Conservation (phyloP, 1,284 basidiomycete species). For the Afroboletus lepidellus region DNA sequence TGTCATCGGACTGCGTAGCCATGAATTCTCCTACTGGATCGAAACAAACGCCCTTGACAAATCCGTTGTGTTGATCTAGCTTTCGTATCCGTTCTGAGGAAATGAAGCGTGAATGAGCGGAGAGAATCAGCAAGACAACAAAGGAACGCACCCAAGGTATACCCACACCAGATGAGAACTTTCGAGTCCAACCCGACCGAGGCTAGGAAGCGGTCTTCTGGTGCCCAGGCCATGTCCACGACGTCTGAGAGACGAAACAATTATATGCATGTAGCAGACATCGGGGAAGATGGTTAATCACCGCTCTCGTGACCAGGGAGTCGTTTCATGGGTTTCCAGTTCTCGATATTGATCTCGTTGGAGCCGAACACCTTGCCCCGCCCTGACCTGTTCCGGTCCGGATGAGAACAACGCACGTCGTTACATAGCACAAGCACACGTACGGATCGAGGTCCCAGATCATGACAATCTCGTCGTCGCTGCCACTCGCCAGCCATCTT, state of each 20-base stretch:
- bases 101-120: slow-evolving; percentile 1
- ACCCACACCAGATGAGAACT: slow-evolving; percentile 92
- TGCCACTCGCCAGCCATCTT: slow-evolving; percentile 92
- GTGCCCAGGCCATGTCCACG: slow-evolving; percentile 93
- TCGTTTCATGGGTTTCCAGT: slow-evolving; percentile 92
- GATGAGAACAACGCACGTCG: background rate
- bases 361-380: slow-evolving; percentile 89
- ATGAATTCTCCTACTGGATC: slow-evolving; percentile 97
- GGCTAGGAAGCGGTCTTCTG: slow-evolving; percentile 88
- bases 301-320: slow-evolving; percentile 93
- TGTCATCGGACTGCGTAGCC: slow-evolving; percentile 96
- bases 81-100: slow-evolving; percentile 72
- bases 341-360: slow-evolving; percentile 94
- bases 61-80: slow-evolving; percentile 89
- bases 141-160: slow-evolving; percentile 67
- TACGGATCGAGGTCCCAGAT: slow-evolving; percentile 97
- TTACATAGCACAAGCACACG: slow-evolving; percentile 34
- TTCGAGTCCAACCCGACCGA: slow-evolving; percentile 92
- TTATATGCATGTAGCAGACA: background rate
- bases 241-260: slow-evolving; percentile 77
- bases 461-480: slow-evolving; percentile 94
- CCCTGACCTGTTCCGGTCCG: slow-evolving; percentile 51
- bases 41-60: slow-evolving; percentile 98
- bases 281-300: slow-evolving; percentile 32
- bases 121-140: background rate